Base-by-base conservation (phyloP, 139 green algal species). In the Tetradesmus lagerheimii region DNA sequence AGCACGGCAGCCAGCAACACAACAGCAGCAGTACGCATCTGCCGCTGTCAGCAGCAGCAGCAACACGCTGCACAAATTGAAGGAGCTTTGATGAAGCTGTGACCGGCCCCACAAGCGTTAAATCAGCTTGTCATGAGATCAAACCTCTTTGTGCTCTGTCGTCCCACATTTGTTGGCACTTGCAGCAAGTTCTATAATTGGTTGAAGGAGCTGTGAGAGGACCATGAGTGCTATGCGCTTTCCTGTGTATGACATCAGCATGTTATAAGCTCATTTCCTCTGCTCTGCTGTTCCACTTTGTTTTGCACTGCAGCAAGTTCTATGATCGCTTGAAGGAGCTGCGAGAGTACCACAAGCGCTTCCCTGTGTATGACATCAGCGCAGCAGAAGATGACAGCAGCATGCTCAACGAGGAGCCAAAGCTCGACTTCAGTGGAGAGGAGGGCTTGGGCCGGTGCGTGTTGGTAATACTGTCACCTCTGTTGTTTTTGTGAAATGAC, bases 281-380 rank as follows among this genome's bases (percentile, higher is more conserved):
- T 92, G 93, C 38, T n/a, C 62, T 11, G 12, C 47, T 62, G 47
- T 11, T 62, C 20, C 12, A 62, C 25, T 31, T 57, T 75, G 39
- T 41, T n/a, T n/a, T 34, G 3, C 83, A 87, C 12, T 92, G 93
- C 93, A 96, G 93, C 83, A 96, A 95, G 6, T 99, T 98, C 92
- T 99, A 99, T 83, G 95, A 98, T 31, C 95, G 98, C 1, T 85
- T 99, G 35, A 98, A 98, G 79, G 97, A 99, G 74, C 92, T 98
- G 66, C 92, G 94, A 3, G 96, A 98, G 25, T 99, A 98, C 90
- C 94, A 99, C 91, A 89, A 94, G 75, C 92, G 93, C 57, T 96
- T 97, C 89, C 93, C 94, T 29, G 93, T 91, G 45, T 71, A 89
- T 16, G 96, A 98, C 53, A 86, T 99, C 25, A 97, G 95, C 31